A percentile compares a stretch with the other conserved stretches of the same genome.
phyloP scores from a whole-genome alignment of 345 rosid genomes.

The Limnanthes douglasii region DNA sequence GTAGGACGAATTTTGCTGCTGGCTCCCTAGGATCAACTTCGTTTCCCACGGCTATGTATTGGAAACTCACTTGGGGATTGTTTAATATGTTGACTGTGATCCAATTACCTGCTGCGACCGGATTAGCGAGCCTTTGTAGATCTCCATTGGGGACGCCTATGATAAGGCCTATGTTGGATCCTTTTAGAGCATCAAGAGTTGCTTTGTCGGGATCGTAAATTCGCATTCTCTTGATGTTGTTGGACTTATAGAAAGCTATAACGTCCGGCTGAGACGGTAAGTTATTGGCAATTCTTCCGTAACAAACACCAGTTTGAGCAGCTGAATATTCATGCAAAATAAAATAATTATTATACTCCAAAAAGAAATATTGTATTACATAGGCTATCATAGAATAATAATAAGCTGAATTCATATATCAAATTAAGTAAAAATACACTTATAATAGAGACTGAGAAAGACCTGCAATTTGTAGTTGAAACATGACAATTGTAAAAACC shows the following conservation, averaged over 20 bases:
- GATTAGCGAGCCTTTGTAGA: conserved; percentile 7
- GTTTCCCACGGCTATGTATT: conserved; percentile 21
- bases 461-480: too few species aligned
- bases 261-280: conserved; percentile 22
- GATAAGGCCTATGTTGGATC: conserved; percentile 11
- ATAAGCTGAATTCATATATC: too few species aligned
- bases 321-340: too few species aligned
- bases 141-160: conserved; percentile 17
- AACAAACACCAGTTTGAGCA: conserved; percentile 23
- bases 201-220: conserved; percentile 19
- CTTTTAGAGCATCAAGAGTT: conserved; percentile 15
- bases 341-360: too few species aligned
- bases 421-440: too few species aligned
- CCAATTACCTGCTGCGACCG: conserved; percentile 9
- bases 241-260: conserved; percentile 13
- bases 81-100: conserved; percentile 9
- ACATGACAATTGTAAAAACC: too few species aligned
- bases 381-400: too few species aligned
- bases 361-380: too few species aligned
- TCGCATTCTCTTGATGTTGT: conserved; percentile 9
- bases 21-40: conserved; percentile 16
- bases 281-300: conserved; percentile 22
- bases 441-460: too few species aligned
- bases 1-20: conserved; percentile 2
- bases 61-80: conserved; percentile 9